Evolutionary conservation across 257 asterid genomes (phyloP).

Genomic region (Solanum bulbocastanum): DNA sequence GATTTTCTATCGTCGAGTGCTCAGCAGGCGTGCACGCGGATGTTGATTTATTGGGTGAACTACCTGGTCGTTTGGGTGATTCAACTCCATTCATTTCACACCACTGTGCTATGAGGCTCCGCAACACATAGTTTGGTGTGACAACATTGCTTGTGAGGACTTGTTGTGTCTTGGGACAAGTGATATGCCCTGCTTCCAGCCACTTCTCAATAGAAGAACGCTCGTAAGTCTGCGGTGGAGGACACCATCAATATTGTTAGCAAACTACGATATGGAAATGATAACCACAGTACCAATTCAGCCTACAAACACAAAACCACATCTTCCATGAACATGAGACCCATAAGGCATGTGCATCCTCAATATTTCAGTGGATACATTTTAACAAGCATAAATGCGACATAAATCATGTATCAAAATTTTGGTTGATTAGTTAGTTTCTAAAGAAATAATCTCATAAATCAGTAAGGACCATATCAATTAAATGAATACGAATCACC

Average conservation of each 20-base stretch:
- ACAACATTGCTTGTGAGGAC: constrained; percentile 56
- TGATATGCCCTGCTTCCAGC: constrained; percentile 76
- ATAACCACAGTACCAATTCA: not conserved
- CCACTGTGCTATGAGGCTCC: constrained; percentile 96
- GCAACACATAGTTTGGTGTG: constrained; percentile 90
- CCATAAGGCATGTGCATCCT: not conserved
- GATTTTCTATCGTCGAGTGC: constrained; percentile 51
- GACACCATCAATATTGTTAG: not conserved
- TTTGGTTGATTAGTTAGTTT: not conserved
- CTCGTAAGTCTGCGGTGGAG: constrained; percentile 67
- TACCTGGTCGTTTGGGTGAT: constrained; percentile 70
- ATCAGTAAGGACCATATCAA: not conserved
- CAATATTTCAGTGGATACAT: not conserved
- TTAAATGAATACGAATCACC: not conserved
- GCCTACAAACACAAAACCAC: not conserved
- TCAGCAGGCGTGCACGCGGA: constrained; percentile 68
- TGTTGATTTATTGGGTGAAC: constrained; percentile 30
- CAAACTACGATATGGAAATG: not conserved
- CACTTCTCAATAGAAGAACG: constrained; percentile 84
- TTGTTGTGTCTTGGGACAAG: constrained; percentile 96
- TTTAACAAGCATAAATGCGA: not conserved
- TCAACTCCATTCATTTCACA: constrained; percentile 85
- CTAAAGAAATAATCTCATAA: not conserved
- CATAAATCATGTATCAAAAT: not conserved
- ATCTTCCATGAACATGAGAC: not conserved